Evolutionary conservation across 2,329 filamentous ascomycete genomes (phyloP), one percentile per base, ranked within the genome.

Genomic region (Phialemoniopsis sp.): DNA sequence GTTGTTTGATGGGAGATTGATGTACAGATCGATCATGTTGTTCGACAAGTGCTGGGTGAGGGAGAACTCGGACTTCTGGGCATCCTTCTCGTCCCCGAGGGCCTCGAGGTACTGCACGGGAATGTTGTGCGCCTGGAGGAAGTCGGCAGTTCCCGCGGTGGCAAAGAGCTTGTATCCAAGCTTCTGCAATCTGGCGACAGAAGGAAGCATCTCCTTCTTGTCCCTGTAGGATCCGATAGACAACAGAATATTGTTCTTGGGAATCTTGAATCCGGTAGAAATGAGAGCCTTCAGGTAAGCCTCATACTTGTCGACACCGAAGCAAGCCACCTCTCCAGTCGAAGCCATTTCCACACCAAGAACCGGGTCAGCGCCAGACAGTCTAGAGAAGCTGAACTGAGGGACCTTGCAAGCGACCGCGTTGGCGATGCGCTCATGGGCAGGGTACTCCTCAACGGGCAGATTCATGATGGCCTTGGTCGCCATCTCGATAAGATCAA

Each of bases 341-440:
- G 93, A 97, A 14, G 93, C 93, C 93, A 98, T 98, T 68, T 98
- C 93, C 7, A 98, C 93, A 67, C 93, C 93, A 44, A 96, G 78
- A 33, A 98, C 90, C 13, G 93, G 93, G 60, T 98, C 93, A 5
- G 93, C 93, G 34, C 93, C 93, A 29, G 91, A 95, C 13, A 98
- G 79, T 58, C 93, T 86, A 18, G 93, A 96, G 81, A 98, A 98
- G 50, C 89, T 96, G 76, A 98, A 98, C 63, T 98, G 93, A 3
- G 93, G 93, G 28, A 97, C 93, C 73, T 98, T 98, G 60, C 96
- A 88, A 68, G 88, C 93, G 37, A 98, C 91, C 49, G 89, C 91
- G 59, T 93, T 80, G 12, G 85, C 74, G 4, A 85, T 78, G 36
- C 96, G 78, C 41, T 78, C 82, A 44, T 84, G 78, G 8, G 82